These are phyloP conservation scores for Fusarium falciforme DNA, from an alignment of 2,329 filamentous ascomycete genomes.

Conservation along the genomic window DNA sequence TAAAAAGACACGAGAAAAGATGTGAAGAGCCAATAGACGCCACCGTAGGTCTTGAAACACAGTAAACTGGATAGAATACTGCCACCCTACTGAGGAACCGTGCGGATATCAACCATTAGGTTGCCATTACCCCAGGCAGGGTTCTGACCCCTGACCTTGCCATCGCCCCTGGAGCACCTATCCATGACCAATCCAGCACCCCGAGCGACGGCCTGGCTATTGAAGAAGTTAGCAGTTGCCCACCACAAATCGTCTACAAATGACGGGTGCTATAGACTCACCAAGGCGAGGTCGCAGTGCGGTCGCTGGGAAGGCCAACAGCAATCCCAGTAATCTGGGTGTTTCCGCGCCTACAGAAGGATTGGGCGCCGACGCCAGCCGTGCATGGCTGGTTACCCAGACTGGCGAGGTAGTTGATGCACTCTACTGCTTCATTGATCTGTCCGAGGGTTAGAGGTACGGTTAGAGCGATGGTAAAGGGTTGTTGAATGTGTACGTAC, in stretches of 20 bases:
- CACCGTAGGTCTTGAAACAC: not conserved
- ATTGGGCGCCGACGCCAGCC: not conserved
- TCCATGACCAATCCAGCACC: slow-evolving; percentile 21
- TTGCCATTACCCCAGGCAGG: slow-evolving; percentile 20
- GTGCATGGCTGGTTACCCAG: slow-evolving; percentile 9
- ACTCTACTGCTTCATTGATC: slow-evolving; percentile 17
- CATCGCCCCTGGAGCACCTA: slow-evolving; percentile 6
- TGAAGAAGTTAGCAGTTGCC: not conserved
- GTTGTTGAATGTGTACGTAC: not conserved
- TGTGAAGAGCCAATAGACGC: not conserved
- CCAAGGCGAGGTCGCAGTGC: slow-evolving; percentile 12
- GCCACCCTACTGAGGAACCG: not conserved
- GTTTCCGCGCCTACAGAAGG: slow-evolving; percentile 21
- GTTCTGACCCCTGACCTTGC: slow-evolving; percentile 19
- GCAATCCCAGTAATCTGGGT: slow-evolving; percentile 19
- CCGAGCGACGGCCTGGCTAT: slow-evolving; percentile 19
- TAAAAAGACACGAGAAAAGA: not conserved
- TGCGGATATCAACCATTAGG: slow-evolving; percentile 20
- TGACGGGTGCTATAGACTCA: not conserved
- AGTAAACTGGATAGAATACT: not conserved
- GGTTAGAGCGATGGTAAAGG: not conserved
- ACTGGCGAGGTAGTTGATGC: slow-evolving; percentile 25
- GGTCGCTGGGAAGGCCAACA: not conserved
- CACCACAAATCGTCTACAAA: not conserved
- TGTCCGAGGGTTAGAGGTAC: not conserved